phyloP scores from a whole-genome alignment of 176 grass and related monocot genomes.

The Cymbopogon citratus region DNA sequence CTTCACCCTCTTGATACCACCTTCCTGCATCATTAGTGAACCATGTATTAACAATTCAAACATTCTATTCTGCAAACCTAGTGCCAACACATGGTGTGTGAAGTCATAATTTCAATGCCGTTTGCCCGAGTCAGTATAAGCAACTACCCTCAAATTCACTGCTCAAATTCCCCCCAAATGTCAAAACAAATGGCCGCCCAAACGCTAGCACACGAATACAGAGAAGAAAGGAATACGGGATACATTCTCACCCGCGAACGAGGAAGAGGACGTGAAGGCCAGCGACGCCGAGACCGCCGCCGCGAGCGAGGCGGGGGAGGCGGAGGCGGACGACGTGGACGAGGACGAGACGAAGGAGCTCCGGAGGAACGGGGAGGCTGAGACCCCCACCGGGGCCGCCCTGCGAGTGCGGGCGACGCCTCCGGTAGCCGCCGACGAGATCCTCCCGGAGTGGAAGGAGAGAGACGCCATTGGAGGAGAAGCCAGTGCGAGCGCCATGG shows the following conservation, averaged over 20 bases:
- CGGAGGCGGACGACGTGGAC: constrained; percentile 42
- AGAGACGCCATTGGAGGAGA: constrained; percentile 50
- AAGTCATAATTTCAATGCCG: background rate
- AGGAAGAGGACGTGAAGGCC: constrained; percentile 51
- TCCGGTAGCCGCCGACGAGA: constrained; percentile 31
- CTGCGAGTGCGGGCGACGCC: constrained; percentile 23
- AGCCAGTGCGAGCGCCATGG: constrained; percentile 42
- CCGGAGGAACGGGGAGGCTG: constrained; percentile 31
- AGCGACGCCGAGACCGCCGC: constrained; percentile 47
- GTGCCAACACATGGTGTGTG: background rate
- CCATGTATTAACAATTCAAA: background rate
- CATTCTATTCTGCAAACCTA: background rate
- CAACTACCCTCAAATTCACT: background rate
- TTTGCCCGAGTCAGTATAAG: background rate
- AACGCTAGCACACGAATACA: background rate
- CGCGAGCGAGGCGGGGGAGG: constrained; percentile 25
- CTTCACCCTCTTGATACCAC: background rate
- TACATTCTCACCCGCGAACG: constrained; percentile 48
- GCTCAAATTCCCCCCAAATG: background rate
- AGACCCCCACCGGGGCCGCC: background rate
- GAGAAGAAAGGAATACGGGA: background rate
- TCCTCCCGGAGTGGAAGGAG: constrained; percentile 43
- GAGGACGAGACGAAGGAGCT: constrained; percentile 58
- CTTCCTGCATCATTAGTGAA: background rate
- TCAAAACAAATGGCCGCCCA: background rate